Evolutionary conservation across 2,329 filamentous ascomycete genomes (phyloP).

Genomic region (Ophiocordyceps unilateralis): DNA sequence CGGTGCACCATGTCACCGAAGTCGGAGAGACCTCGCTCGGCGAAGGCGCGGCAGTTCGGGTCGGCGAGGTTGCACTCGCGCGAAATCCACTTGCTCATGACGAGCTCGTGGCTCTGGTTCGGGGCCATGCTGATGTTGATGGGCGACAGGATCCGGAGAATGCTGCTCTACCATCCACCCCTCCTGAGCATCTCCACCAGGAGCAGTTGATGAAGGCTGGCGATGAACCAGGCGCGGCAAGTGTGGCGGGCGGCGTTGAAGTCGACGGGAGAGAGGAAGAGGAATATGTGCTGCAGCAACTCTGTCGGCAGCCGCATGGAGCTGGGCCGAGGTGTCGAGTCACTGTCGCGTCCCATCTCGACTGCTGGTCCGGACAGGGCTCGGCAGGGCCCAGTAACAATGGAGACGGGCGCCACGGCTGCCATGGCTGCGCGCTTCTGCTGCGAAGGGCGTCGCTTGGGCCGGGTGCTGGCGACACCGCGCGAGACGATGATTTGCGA

Average conservation of each 20-base stretch:
- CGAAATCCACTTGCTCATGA: slow-evolving; percentile 23
- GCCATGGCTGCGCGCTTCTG: slow-evolving; percentile 4
- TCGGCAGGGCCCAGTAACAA: too few species aligned
- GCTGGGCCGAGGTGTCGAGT: slow-evolving; percentile 1
- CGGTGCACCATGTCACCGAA: slow-evolving; percentile 16
- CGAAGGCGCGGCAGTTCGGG: slow-evolving; percentile 10
- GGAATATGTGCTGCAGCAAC: slow-evolving; percentile 19
- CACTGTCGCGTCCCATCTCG: neutral
- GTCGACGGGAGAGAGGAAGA: slow-evolving; percentile 15
- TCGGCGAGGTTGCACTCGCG: slow-evolving; percentile 18
- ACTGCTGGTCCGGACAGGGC: neutral
- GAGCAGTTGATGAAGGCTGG: slow-evolving; percentile 32
- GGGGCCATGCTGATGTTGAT: slow-evolving; percentile 6
- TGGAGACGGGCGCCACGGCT: slow-evolving; percentile 5
- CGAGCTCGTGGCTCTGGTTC: slow-evolving; percentile 11
- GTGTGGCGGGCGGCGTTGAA: slow-evolving; percentile 44
- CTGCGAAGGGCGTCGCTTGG: slow-evolving; percentile 2
- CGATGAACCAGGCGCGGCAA: slow-evolving; percentile 42
- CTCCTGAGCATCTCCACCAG: slow-evolving; percentile 34
- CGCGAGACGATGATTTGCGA: slow-evolving; percentile 12
- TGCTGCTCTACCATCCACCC: slow-evolving; percentile 33
- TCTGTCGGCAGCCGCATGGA: slow-evolving; percentile 17
- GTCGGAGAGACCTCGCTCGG: slow-evolving; percentile 15
- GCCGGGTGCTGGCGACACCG: slow-evolving; percentile 8
- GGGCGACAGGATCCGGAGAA: slow-evolving; percentile 10